Evolutionary conservation across 768 basidiomycete genomes (phyloP).

Genomic region (Gymnopilus junonius): DNA sequence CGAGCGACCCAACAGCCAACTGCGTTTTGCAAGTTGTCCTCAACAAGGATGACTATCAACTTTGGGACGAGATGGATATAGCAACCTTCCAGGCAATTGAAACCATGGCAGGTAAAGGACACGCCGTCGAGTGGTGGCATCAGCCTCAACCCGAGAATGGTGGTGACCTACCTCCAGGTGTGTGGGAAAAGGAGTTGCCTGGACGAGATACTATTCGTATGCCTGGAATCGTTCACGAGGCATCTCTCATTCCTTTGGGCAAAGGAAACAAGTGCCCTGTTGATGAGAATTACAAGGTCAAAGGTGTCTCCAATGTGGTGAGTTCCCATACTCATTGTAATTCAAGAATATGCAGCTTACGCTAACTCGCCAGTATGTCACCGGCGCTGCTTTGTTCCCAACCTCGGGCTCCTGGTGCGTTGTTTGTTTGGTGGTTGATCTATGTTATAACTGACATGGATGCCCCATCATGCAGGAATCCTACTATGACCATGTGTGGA

Average conservation of each 20-base stretch:
- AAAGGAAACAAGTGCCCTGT: not conserved
- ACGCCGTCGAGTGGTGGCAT: constrained; percentile 6
- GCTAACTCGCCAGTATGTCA: constrained; percentile 6
- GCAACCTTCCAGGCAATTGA: constrained; percentile 7
- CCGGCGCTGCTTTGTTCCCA: constrained; percentile 16
- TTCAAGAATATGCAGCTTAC: not conserved
- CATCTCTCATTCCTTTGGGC: constrained; percentile 4
- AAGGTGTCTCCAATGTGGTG: constrained; percentile 12
- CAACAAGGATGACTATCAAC: not conserved
- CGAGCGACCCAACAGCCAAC: constrained; percentile 4
- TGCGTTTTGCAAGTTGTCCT: constrained; percentile 1
- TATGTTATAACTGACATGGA: not conserved
- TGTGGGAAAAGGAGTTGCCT: not conserved
- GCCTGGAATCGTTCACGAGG: constrained; percentile 6
- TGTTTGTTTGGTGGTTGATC: not conserved
- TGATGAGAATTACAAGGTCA: constrained; percentile 6
- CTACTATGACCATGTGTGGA: constrained; percentile 8
- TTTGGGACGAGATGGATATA: constrained; percentile 7
- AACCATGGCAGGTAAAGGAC: not conserved
- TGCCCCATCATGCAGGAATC: not conserved
- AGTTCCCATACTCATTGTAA: not conserved
- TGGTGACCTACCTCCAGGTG: not conserved
- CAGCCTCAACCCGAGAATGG: constrained; percentile 3
- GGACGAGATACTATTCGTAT: not conserved
- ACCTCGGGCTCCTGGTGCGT: constrained; percentile 4